These are phyloP conservation scores for Diaporthe sp. DNA, from an alignment of 2,329 filamentous ascomycete species.

Conservation along the genomic window DNA sequence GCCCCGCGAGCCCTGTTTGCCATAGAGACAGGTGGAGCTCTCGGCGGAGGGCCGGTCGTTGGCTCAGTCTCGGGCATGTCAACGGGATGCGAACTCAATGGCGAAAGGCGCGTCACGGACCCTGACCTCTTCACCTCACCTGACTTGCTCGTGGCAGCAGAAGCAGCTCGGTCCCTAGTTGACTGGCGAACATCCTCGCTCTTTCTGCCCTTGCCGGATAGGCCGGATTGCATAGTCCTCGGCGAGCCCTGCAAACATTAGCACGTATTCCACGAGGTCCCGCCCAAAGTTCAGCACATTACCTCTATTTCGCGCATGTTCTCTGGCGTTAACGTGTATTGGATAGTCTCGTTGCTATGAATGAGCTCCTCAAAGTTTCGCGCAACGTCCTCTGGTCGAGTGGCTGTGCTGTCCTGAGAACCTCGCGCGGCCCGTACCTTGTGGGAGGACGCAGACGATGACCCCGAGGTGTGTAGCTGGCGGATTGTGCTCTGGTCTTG, in stretches of 20 bases:
- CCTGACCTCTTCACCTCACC: conserved; percentile 53
- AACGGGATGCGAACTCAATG: conserved; percentile 55
- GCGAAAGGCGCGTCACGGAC: conserved; percentile 52
- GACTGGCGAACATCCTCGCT: conserved; percentile 61
- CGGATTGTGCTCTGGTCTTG: conserved; percentile 48
- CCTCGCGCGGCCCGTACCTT: conserved; percentile 68
- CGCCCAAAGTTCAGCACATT: conserved; percentile 50
- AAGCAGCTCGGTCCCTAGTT: conserved; percentile 60
- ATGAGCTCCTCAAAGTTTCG: conserved; percentile 85
- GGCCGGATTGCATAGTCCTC: conserved; percentile 48
- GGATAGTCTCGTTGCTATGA: conserved; percentile 84
- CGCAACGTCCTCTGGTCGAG: conserved; percentile 69
- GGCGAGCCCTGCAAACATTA: conserved; percentile 39
- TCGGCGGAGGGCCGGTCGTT: conserved; percentile 48
- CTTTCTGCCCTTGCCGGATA: conserved; percentile 58
- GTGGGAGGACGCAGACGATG: conserved; percentile 64
- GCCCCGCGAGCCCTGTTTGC: conserved; percentile 52
- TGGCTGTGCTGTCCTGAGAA: conserved; percentile 69
- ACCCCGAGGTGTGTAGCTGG: conserved; percentile 63
- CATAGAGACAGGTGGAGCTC: conserved; percentile 50
- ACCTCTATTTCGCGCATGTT: conserved; percentile 84
- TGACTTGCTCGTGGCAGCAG: conserved; percentile 60
- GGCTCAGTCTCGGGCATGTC: conserved; percentile 45
- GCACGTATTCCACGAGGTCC: neutral
- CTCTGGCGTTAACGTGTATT: conserved; percentile 85